A percentile compares a stretch with the other conserved stretches of the same genome.
These are phyloP conservation scores for Fusarium sterilihyphosum DNA, from an alignment of 2,329 filamentous ascomycete genomes.

Conservation along the genomic window DNA sequence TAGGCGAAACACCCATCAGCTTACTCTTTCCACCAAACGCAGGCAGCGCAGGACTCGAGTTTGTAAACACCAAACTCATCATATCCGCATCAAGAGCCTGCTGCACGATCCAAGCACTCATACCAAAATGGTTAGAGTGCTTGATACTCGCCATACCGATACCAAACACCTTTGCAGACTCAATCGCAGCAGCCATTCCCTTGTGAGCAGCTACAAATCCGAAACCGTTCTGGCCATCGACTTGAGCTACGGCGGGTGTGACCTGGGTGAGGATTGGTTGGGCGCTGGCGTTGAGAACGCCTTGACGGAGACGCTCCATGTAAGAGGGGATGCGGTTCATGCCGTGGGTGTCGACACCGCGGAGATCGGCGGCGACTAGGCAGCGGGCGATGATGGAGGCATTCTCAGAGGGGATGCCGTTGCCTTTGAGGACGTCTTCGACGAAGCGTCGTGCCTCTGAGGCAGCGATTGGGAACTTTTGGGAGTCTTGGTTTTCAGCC, in stretches of 20 bases:
- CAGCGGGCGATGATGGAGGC: slow-evolving; percentile 72
- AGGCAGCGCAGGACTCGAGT: slow-evolving; percentile 77
- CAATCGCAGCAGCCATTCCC: slow-evolving; percentile 74
- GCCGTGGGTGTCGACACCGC: slow-evolving; percentile 81
- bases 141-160: slow-evolving; percentile 81
- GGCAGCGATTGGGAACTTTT: slow-evolving; percentile 49
- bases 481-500: slow-evolving; percentile 24
- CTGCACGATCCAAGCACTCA: slow-evolving; percentile 83
- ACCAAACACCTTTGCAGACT: slow-evolving; percentile 70
- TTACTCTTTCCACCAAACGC: slow-evolving; percentile 75
- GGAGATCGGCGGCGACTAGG: slow-evolving; percentile 78
- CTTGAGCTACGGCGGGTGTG: slow-evolving; percentile 76
- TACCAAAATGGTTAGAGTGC: slow-evolving; percentile 85
- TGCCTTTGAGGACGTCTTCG: slow-evolving; percentile 64
- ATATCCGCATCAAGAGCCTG: slow-evolving; percentile 77
- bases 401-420: slow-evolving; percentile 67
- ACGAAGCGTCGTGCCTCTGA: slow-evolving; percentile 59
- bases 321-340: slow-evolving; percentile 83
- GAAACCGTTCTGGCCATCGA: slow-evolving; percentile 76
- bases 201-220: slow-evolving; percentile 76
- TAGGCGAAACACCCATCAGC: slow-evolving; percentile 77
- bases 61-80: slow-evolving; percentile 77
- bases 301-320: slow-evolving; percentile 75
- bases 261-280: slow-evolving; percentile 66
- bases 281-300: slow-evolving; percentile 71